Evolutionary conservation across 257 asterid species (phyloP).

Genomic region (Solanum rostratum): DNA sequence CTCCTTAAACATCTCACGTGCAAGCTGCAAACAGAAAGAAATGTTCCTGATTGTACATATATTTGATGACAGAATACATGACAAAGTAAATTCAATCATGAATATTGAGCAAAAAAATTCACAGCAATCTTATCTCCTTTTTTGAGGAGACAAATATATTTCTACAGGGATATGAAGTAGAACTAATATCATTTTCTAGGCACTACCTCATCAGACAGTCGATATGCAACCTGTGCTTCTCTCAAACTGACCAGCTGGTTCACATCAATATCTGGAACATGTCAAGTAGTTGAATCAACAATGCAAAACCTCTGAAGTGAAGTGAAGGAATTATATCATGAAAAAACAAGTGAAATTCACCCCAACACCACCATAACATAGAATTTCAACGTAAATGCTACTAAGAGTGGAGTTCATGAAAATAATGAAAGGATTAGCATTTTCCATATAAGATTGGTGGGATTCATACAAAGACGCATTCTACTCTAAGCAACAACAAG

Average conservation of each 20-base stretch:
- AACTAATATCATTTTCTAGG: not conserved
- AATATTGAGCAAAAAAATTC: not conserved
- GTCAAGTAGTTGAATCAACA: not conserved
- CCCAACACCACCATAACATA: not conserved
- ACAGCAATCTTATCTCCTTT: not conserved
- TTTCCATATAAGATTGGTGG: not conserved
- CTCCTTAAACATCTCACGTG: conserved; percentile 86
- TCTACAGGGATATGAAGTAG: not conserved
- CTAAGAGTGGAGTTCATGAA: not conserved
- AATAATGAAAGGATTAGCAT: not conserved
- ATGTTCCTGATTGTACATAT: not conserved
- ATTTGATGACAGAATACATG: not conserved
- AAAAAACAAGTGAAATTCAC: not conserved
- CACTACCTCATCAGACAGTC: conserved; percentile 74
- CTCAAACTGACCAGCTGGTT: conserved; percentile 67
- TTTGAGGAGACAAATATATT: not conserved
- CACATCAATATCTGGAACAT: conserved; percentile 50
- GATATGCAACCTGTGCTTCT: conserved; percentile 76
- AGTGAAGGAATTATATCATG: not conserved
- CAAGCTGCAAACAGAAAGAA: conserved; percentile 45
- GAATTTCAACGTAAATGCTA: not conserved
- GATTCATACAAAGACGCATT: not conserved
- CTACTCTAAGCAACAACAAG: not conserved
- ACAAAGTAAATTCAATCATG: not conserved
- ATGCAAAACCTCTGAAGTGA: conserved; percentile 4